These are phyloP conservation scores for Trichophyton equinum DNA, from an alignment of 2,329 filamentous ascomycete species.

Conservation along the genomic window DNA sequence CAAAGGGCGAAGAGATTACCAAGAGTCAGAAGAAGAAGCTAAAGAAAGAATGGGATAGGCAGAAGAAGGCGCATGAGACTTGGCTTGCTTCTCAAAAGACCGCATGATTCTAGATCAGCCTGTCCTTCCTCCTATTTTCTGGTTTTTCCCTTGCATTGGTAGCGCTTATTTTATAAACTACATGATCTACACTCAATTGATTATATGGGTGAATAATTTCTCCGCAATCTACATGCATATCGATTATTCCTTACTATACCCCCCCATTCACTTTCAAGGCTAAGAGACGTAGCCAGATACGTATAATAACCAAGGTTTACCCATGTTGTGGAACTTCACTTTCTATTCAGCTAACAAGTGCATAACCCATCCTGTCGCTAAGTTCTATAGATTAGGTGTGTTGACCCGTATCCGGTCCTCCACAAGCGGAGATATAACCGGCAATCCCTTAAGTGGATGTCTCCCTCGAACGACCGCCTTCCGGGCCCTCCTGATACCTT, in stretches of 20 bases:
- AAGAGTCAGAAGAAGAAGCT: conserved; percentile 73
- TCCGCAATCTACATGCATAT: not conserved
- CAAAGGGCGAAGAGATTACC: conserved; percentile 64
- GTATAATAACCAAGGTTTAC: not conserved
- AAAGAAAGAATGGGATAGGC: conserved; percentile 77
- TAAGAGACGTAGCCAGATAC: not conserved
- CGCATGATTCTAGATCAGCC: not conserved
- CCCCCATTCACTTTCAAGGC: not conserved
- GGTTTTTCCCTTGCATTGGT: not conserved
- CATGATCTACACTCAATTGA: not conserved
- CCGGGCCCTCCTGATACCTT: not conserved
- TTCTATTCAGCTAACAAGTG: not conserved
- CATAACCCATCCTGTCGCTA: too few relatives aligned
- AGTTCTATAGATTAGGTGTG: not conserved
- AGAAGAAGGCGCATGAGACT: conserved; percentile 72
- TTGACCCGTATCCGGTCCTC: not conserved
- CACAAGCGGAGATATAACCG: not conserved
- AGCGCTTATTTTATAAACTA: not conserved
- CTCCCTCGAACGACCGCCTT: not conserved
- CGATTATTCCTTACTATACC: not conserved
- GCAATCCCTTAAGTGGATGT: not conserved
- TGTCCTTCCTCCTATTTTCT: not conserved
- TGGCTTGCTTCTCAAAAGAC: conserved; percentile 26
- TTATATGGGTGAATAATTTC: not conserved
- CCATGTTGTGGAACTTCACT: too few relatives aligned